Evolutionary conservation across 2,329 filamentous ascomycete species (phyloP), one percentile per base, ranked within the genome.

Genomic region (Graphiopsis chlorocephala): DNA sequence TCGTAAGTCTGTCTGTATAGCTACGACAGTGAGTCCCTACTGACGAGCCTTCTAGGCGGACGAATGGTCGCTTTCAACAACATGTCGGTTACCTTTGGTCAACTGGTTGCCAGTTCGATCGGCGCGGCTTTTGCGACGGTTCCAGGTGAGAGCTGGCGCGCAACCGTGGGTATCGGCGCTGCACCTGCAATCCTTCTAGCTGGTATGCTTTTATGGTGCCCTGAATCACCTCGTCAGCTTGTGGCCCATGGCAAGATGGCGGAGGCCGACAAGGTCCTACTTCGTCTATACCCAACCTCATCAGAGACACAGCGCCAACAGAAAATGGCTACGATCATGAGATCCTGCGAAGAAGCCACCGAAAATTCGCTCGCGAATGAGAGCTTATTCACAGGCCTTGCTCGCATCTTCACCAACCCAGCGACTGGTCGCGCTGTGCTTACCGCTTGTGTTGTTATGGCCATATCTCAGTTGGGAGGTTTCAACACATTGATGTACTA

Each of bases 401-500:
- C 81, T 70, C 78, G 82, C 68, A 78, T 84, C 26, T 80, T 83
- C 64, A 95, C 95, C 66, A 98, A 99, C 15, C 78, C 79, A 0
- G 69, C 74, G n/a, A 83, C 82, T 64, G 75, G 81, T 55, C 77
- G 82, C 12, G 80, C 81, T 14, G 72, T 83, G 15, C 70, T 82
- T 45, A 73, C 76, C 48, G 82, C 80, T 2, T 84, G 82, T 63
- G 78, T 80, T n/a, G 70, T 84, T n/a, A 84, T 84, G 81, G 82
- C 80, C 20, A 80, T 84, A 48, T 79, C 77, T 15, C 83, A 84
- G 61, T 69, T 82, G n/a, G 75, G 76, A 1, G 80, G 80, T 2
- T 82, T 82, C 72, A 82, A 82, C 67, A 76, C 74, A 5, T 72
- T 82, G 6, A 70, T 68, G 68, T 81, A 81, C 72, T 81, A 81